phyloP scores from a whole-genome alignment of 2,329 filamentous ascomycete genomes.

The Clonostachys rosea region DNA sequence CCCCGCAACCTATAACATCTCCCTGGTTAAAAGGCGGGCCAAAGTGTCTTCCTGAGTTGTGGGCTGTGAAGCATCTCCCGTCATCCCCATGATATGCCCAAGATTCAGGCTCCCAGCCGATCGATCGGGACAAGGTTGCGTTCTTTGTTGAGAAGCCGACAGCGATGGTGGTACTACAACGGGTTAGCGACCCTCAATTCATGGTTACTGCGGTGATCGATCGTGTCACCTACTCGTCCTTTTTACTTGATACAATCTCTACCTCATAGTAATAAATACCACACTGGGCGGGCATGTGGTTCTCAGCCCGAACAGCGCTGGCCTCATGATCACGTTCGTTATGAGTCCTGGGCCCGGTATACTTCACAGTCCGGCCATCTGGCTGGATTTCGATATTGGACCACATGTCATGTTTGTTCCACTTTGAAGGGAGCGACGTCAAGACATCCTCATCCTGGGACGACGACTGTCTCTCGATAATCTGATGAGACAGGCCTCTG shows the following conservation, averaged over 20 bases:
- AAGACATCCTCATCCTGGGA: conserved; percentile 54
- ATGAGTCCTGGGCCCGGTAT: conserved; percentile 20
- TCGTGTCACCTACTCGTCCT: conserved; percentile 45
- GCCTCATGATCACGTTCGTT: conserved; percentile 66
- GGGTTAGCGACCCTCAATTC: conserved; percentile 2
- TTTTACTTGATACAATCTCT: conserved; percentile 41
- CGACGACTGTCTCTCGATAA: conserved; percentile 70
- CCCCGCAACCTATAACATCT: conserved; percentile 60
- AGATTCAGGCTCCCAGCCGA: conserved; percentile 64
- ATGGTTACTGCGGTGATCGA: background rate
- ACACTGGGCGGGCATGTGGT: conserved; percentile 82
- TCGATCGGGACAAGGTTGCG: conserved; percentile 48
- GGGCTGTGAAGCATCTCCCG: conserved; percentile 54
- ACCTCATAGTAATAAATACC: conserved; percentile 95
- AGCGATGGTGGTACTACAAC: conserved; percentile 50
- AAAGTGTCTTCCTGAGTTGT: conserved; percentile 52
- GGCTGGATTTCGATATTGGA: conserved; percentile 67
- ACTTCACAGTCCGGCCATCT: conserved; percentile 70
- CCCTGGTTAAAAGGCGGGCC: conserved; percentile 48
- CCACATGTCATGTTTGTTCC: conserved; percentile 77
- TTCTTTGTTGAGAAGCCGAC: conserved; percentile 56
- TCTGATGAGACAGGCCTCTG: conserved; percentile 75
- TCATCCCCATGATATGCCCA: conserved; percentile 70
- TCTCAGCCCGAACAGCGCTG: conserved; percentile 75
- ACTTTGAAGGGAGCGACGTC: conserved; percentile 71